These are phyloP conservation scores for Rhytidiadelphus loreus DNA, from an alignment of 225 moss, liverwort and hornwort genomes.

Conservation along the genomic window DNA sequence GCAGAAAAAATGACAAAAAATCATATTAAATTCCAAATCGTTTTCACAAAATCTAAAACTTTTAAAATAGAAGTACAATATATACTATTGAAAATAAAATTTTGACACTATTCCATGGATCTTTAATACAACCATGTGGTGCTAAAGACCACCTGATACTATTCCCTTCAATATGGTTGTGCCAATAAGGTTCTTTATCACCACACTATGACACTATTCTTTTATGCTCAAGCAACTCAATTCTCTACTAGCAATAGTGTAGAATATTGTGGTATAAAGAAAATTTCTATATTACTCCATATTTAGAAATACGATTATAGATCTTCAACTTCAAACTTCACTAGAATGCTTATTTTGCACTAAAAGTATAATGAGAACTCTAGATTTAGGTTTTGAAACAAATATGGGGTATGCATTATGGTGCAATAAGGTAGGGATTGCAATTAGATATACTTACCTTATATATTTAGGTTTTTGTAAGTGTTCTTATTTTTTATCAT, in stretches of 20 bases:
- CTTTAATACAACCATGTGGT: too few species aligned
- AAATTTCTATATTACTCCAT: rapidly evolving
- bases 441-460: neutral
- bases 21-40: neutral
- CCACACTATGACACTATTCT: neutral
- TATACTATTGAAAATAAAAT: neutral
- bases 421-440: neutral
- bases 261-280: too few species aligned
- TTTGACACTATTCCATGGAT: too few species aligned
- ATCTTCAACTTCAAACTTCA: neutral
- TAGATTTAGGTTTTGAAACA: rapidly evolving
- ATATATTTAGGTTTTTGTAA: neutral
- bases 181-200: neutral
- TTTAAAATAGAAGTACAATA: too few species aligned
- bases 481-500: neutral
- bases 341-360: neutral
- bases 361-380: neutral
- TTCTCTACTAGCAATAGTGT: neutral
- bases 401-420: neutral
- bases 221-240: neutral
- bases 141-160: too few species aligned
- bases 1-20: neutral
- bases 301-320: neutral
- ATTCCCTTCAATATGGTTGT: too few species aligned
- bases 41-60: neutral